Evolutionary conservation across 228 moss, liverwort and hornwort genomes (phyloP).

Genomic region (Sphagnum fallax): DNA sequence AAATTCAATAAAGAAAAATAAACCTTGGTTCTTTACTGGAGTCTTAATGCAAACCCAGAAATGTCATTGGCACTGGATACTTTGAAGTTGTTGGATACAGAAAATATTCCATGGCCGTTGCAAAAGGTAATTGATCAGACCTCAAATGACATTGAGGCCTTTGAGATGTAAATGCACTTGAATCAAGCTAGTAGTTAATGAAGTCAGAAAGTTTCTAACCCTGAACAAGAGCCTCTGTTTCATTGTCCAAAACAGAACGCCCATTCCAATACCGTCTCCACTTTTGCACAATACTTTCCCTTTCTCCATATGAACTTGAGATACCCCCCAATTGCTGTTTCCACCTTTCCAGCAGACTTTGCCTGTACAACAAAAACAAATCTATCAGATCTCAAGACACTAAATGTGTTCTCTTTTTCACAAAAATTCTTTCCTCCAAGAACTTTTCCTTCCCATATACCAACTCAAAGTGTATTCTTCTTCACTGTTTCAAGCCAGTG

Average conservation of each 20-base stretch:
- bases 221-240: slow-evolving; percentile 65
- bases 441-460: neutral
- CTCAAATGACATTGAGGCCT: no score
- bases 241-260: slow-evolving; percentile 40
- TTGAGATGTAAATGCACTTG: no score
- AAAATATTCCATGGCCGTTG: no score
- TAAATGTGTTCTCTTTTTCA: neutral
- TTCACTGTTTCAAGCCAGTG: neutral
- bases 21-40: no score
- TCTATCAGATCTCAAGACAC: neutral
- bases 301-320: slow-evolving; percentile 29
- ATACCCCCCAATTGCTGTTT: slow-evolving; percentile 52
- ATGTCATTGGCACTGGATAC: no score
- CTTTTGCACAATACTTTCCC: slow-evolving; percentile 35
- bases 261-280: slow-evolving; percentile 65
- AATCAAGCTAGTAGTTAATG: neutral
- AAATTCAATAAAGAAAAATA: no score
- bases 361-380: slow-evolving; percentile 34
- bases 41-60: no score
- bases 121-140: no score
- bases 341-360: slow-evolving; percentile 85
- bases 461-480: slow-evolving; percentile 5
- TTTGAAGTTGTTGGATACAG: no score
- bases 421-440: neutral
- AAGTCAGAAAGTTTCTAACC: neutral